Evolutionary conservation across 768 basidiomycete genomes (phyloP).

Genomic region (Candolleomyces efflorescens): DNA sequence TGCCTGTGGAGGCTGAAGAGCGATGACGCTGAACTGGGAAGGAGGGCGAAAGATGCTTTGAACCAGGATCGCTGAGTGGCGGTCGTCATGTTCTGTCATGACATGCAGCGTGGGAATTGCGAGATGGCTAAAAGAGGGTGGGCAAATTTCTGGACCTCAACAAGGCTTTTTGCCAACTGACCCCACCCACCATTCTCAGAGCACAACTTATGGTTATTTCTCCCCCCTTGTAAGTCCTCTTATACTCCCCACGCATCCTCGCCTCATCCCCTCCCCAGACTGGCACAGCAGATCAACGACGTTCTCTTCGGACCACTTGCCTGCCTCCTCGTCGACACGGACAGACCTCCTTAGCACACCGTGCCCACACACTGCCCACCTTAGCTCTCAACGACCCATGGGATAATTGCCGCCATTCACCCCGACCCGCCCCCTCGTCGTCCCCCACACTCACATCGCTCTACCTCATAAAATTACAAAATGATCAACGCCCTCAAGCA

Average conservation of each 20-base stretch:
- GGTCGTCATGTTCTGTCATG: background rate
- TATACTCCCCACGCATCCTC: slow-evolving; percentile 5
- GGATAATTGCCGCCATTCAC: slow-evolving; percentile 35
- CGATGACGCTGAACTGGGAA: slow-evolving; percentile 38
- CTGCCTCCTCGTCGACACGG: slow-evolving; percentile 58
- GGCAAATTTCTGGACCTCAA: slow-evolving; percentile 5
- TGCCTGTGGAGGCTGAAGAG: slow-evolving; percentile 71
- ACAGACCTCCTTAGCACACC: slow-evolving; percentile 71
- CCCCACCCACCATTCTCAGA: background rate
- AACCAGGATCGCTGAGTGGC: background rate
- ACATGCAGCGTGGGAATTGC: slow-evolving; percentile 14
- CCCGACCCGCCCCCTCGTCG: background rate
- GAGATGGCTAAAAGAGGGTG: slow-evolving; percentile 4
- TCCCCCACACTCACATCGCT: slow-evolving; percentile 12
- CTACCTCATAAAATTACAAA: slow-evolving; percentile 14
- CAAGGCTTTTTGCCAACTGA: slow-evolving; percentile 2
- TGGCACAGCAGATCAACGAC: slow-evolving; percentile 47
- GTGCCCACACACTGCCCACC: slow-evolving; percentile 4
- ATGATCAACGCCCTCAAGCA: slow-evolving; percentile 68
- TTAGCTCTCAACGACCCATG: slow-evolving; percentile 39
- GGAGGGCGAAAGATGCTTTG: slow-evolving; percentile 40
- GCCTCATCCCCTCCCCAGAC: slow-evolving; percentile 26
- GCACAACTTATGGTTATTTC: slow-evolving; percentile 51
- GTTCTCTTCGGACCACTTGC: slow-evolving; percentile 62
- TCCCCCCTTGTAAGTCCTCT: slow-evolving; percentile 28